These are phyloP conservation scores for Ampelocalamus luodianensis DNA, from an alignment of 176 grass and related monocot species.

Conservation along the genomic window DNA sequence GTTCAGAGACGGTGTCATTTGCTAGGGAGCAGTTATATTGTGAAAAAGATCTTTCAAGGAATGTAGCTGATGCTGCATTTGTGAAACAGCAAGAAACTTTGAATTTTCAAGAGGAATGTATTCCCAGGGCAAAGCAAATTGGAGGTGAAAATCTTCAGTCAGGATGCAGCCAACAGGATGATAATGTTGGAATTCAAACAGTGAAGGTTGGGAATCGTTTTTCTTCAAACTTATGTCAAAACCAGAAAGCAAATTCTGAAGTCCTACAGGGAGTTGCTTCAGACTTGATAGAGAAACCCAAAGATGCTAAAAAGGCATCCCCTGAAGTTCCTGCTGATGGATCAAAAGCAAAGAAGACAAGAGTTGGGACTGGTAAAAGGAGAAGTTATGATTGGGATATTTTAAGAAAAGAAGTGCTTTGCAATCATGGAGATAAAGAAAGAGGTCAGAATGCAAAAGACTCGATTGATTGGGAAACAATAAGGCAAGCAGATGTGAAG, in stretches of 20 bases:
- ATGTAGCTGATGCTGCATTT: slow-evolving; percentile 35
- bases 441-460: slow-evolving; percentile 58
- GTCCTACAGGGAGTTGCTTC: slow-evolving; percentile 19
- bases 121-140: slow-evolving; percentile 22
- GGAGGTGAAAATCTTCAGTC: slow-evolving; percentile 27
- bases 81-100: slow-evolving; percentile 20
- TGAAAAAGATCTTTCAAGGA: slow-evolving; percentile 28
- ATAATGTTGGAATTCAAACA: slow-evolving; percentile 21
- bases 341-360: slow-evolving; percentile 59
- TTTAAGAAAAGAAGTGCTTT: slow-evolving; percentile 62
- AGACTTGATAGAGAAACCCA: slow-evolving; percentile 30
- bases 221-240: slow-evolving; percentile 35
- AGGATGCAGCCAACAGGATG: slow-evolving; percentile 28
- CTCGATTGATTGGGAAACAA: slow-evolving; percentile 67
- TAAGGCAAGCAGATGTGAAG: slow-evolving; percentile 59
- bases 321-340: slow-evolving; percentile 29
- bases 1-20: slow-evolving; percentile 37
- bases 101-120: slow-evolving; percentile 35
- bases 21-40: slow-evolving; percentile 18
- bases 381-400: slow-evolving; percentile 70
- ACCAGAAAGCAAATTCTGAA: slow-evolving; percentile 18
- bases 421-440: slow-evolving; percentile 41
- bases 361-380: slow-evolving; percentile 43
- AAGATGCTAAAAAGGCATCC: slow-evolving; percentile 36
- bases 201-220: neutral